Conservation (phyloP, 2,329 filamentous ascomycete genomes). For the Paecilomyces sp. region DNA sequence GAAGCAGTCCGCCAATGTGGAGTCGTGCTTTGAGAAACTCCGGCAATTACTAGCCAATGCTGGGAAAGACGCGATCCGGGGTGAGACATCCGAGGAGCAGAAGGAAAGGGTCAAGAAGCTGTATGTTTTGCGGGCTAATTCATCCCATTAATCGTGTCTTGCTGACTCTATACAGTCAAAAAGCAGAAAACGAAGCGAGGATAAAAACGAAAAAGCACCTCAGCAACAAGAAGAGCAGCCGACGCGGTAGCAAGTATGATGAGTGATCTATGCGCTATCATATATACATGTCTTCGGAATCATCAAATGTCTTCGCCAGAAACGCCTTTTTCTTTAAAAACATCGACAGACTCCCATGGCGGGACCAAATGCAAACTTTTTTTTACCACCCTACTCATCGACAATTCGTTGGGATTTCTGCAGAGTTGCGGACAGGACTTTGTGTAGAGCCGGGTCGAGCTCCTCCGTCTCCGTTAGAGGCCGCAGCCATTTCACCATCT, state of each 20-base stretch:
- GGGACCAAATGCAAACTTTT: neutral
- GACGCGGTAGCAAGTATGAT: constrained; percentile 36
- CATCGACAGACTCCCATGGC: neutral
- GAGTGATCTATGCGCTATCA: constrained; percentile 19
- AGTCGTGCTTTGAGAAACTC: constrained; percentile 53
- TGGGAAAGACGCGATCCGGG: constrained; percentile 47
- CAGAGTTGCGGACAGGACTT: constrained; percentile 41
- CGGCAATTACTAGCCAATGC: constrained; percentile 47
- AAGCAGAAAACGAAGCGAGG: constrained; percentile 50
- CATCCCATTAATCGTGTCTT: neutral
- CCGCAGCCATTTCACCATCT: constrained; percentile 44
- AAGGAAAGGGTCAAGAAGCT: constrained; percentile 47
- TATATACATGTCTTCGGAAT: neutral
- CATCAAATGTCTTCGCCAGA: constrained; percentile 4
- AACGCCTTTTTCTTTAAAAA: neutral
- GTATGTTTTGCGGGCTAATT: constrained; percentile 27
- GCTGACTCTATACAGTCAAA: constrained; percentile 38
- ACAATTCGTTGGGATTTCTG: constrained; percentile 24
- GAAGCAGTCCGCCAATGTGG: constrained; percentile 54
- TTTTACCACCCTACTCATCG: constrained; percentile 6
- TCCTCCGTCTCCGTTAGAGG: constrained; percentile 38
- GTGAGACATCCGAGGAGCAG: constrained; percentile 54
- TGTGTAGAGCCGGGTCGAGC: constrained; percentile 47
- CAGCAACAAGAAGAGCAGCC: constrained; percentile 54
- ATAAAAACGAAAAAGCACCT: constrained; percentile 54